Evolutionary conservation across 2,329 filamentous ascomycete species (phyloP).

Genomic region (Paracoccidioides lutzii): DNA sequence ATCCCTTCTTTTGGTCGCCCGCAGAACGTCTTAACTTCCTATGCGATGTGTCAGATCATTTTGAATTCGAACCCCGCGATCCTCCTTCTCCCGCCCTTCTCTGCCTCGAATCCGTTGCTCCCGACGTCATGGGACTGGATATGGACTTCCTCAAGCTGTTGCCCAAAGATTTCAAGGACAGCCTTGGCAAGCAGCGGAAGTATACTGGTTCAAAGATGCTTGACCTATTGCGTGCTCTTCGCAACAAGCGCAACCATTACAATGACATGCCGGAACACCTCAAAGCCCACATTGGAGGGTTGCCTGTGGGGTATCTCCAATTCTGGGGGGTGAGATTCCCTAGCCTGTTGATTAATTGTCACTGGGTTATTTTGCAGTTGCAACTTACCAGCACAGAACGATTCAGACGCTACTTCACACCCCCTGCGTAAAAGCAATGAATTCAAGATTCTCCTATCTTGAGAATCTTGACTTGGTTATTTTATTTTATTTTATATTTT

Average conservation of each 20-base stretch:
- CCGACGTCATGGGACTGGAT: conserved; percentile 37
- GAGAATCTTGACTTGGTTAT: background rate
- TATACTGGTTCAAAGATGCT: conserved; percentile 76
- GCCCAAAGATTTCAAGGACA: conserved; percentile 73
- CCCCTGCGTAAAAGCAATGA: conserved; percentile 17
- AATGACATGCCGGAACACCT: conserved; percentile 83
- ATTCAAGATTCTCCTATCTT: background rate
- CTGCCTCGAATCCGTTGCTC: conserved; percentile 41
- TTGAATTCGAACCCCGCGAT: conserved; percentile 81
- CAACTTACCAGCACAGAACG: conserved; percentile 37
- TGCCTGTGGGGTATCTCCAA: conserved; percentile 67
- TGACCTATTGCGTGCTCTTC: conserved; percentile 73
- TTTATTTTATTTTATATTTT: background rate
- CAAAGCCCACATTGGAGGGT: conserved; percentile 56
- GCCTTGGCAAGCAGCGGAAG: conserved; percentile 84
- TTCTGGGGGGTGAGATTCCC: conserved; percentile 80
- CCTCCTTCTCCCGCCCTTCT: conserved; percentile 58
- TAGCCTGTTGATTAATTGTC: conserved; percentile 63
- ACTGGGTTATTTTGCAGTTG: conserved; percentile 57
- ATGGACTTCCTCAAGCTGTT: conserved; percentile 68
- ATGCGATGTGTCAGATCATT: conserved; percentile 94
- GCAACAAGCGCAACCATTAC: conserved; percentile 97
- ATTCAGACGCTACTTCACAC: conserved; percentile 32
- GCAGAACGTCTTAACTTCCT: conserved; percentile 84
- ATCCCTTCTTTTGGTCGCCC: conserved; percentile 92